Evolutionary conservation across 23 red algal species (phyloP).

Genomic region (Rhodosorus marinus): DNA sequence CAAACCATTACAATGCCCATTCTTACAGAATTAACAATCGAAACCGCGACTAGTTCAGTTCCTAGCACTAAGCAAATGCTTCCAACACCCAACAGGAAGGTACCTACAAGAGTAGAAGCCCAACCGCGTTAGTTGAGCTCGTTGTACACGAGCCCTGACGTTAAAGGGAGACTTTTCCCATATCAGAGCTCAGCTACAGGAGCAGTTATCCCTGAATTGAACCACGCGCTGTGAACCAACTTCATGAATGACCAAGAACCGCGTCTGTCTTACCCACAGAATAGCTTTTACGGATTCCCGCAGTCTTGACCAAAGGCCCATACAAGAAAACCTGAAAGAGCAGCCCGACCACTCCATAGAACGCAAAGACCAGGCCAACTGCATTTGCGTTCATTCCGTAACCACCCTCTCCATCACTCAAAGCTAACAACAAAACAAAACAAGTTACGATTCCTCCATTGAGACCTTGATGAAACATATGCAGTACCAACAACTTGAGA

Average conservation of each 20-base stretch:
- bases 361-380: not conserved
- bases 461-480: not conserved
- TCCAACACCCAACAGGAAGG: not conserved
- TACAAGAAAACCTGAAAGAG: not conserved
- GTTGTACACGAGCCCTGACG: too few species aligned
- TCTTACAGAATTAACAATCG: not conserved
- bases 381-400: not conserved
- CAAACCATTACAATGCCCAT: not conserved
- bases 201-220: too few species aligned
- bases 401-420: not conserved
- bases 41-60: too few species aligned
- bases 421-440: not conserved
- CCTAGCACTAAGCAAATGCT: not conserved
- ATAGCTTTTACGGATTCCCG: not conserved
- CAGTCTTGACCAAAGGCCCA: not conserved
- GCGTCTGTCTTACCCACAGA: too few species aligned
- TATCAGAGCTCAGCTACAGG: too few species aligned
- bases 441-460: not conserved
- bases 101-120: not conserved
- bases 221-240: too few species aligned
- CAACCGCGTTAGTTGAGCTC: too few species aligned
- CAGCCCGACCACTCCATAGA: not conserved
- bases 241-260: too few species aligned
- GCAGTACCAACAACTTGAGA: not conserved
- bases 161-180: too few species aligned